Conservation (phyloP, 345 rosid genomes). For the Arabidopsis suecica region DNA sequence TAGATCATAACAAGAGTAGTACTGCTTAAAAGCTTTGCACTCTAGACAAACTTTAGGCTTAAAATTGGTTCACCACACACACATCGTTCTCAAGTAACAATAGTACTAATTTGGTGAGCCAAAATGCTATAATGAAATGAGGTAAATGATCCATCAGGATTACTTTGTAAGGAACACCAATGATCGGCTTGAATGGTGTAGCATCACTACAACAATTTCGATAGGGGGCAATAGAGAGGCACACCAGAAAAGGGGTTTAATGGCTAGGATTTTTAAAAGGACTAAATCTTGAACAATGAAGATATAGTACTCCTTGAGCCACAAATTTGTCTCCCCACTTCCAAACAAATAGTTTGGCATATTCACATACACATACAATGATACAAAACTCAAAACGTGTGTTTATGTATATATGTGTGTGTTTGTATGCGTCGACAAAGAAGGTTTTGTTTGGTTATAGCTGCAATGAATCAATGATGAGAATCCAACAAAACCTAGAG, state of each 20-base stretch:
- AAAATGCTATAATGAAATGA: not conserved
- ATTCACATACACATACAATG: constrained; percentile 28
- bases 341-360: constrained; percentile 38
- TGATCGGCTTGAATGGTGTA: not conserved
- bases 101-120: not conserved
- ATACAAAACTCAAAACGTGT: constrained; percentile 30
- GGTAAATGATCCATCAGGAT: not conserved
- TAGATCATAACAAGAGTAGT: constrained; percentile 10
- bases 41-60: constrained; percentile 15
- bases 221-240: not conserved
- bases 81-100: constrained; percentile 6
- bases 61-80: constrained; percentile 6
- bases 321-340: constrained; percentile 43
- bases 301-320: constrained; percentile 38
- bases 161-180: not conserved
- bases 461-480: constrained; percentile 22
- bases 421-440: constrained; percentile 27
- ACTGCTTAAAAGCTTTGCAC: constrained; percentile 14
- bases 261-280: constrained; percentile 25
- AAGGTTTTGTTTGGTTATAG: constrained; percentile 37
- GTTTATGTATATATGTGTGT: not conserved
- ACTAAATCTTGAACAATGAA: constrained; percentile 19
- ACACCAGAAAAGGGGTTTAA: not conserved
- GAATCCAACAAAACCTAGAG: constrained; percentile 36
- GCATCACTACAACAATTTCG: not conserved